These are phyloP conservation scores for Quercus suber DNA, from an alignment of 306 rosid genomes.

Conservation along the genomic window DNA sequence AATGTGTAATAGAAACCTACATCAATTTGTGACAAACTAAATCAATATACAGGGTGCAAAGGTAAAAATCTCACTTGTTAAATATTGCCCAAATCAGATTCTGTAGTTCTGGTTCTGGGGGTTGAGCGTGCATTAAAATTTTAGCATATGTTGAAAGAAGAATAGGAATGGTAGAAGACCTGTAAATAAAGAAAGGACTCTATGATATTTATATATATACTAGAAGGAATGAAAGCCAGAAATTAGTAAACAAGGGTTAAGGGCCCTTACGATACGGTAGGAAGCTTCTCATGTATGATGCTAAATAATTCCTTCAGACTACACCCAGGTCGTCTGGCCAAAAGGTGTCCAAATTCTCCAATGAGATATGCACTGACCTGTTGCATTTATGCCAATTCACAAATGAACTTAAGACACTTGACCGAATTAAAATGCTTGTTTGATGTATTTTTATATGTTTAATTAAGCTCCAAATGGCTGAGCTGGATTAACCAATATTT, in stretches of 20 bases:
- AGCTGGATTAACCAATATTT: not conserved
- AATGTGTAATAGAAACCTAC: slow-evolving; percentile 31
- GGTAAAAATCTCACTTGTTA: slow-evolving; percentile 69
- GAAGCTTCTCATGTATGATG: slow-evolving; percentile 96
- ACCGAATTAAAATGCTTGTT: not conserved
- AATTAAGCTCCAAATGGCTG: slow-evolving; percentile 11
- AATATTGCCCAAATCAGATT: slow-evolving; percentile 94
- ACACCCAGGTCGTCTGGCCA: slow-evolving; percentile 90
- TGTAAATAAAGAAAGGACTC: slow-evolving; percentile 43
- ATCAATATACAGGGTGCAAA: slow-evolving; percentile 20
- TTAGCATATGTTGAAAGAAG: slow-evolving; percentile 98
- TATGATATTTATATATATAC: slow-evolving; percentile 24
- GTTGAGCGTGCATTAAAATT: slow-evolving; percentile 95
- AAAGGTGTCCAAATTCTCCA: slow-evolving; percentile 98
- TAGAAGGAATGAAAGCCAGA: slow-evolving; percentile 6
- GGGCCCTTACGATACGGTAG: slow-evolving; percentile 83
- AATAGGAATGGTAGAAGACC: slow-evolving; percentile 80
- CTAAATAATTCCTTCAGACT: slow-evolving; percentile 81
- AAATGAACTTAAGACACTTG: not conserved
- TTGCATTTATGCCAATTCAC: slow-evolving; percentile 31
- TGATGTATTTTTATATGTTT: slow-evolving; percentile 15
- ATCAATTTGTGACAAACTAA: slow-evolving; percentile 9
- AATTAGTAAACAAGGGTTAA: slow-evolving; percentile 6
- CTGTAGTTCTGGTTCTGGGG: slow-evolving; percentile 94
- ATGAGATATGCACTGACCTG: slow-evolving; percentile 98